These are phyloP conservation scores for Cystobasidium pallidum DNA, from an alignment of 1,284 basidiomycete species.

Conservation along the genomic window DNA sequence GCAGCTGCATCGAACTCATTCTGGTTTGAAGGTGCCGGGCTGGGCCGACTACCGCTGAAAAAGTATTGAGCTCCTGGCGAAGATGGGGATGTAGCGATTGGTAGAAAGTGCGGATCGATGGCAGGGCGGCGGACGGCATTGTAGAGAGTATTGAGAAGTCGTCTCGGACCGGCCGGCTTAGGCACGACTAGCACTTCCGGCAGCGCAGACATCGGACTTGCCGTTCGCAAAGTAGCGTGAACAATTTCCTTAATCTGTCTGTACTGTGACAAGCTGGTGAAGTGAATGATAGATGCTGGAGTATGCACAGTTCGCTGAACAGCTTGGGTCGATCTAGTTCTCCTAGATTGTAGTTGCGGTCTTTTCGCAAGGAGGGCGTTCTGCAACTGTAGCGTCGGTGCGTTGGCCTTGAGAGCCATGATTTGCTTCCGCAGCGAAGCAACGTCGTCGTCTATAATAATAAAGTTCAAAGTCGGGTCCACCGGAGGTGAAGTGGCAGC, in stretches of 20 bases:
- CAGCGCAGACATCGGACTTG: constrained; percentile 56
- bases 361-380: constrained; percentile 62
- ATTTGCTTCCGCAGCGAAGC: constrained; percentile 44
- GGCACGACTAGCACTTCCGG: constrained; percentile 92
- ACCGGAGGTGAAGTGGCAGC: constrained; percentile 4
- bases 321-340: constrained; percentile 74
- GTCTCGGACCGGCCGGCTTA: constrained; percentile 88
- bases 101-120: constrained; percentile 84
- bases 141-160: constrained; percentile 84
- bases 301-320: constrained; percentile 56
- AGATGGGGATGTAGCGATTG: constrained; percentile 84
- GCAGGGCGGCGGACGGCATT: constrained; percentile 79
- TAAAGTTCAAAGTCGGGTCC: constrained; percentile 59
- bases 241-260: constrained; percentile 83
- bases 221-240: constrained; percentile 66
- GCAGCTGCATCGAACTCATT: constrained; percentile 46
- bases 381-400: constrained; percentile 46
- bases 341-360: constrained; percentile 67
- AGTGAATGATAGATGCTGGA: constrained; percentile 72
- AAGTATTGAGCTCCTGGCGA: constrained; percentile 55
- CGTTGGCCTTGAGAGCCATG: constrained; percentile 14
- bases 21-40: constrained; percentile 60
- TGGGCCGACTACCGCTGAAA: constrained; percentile 57
- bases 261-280: constrained; percentile 85
- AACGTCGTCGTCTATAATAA: constrained; percentile 88